Conservation (phyloP, 2,329 filamentous ascomycete species). For the Metarhizium sp. region DNA sequence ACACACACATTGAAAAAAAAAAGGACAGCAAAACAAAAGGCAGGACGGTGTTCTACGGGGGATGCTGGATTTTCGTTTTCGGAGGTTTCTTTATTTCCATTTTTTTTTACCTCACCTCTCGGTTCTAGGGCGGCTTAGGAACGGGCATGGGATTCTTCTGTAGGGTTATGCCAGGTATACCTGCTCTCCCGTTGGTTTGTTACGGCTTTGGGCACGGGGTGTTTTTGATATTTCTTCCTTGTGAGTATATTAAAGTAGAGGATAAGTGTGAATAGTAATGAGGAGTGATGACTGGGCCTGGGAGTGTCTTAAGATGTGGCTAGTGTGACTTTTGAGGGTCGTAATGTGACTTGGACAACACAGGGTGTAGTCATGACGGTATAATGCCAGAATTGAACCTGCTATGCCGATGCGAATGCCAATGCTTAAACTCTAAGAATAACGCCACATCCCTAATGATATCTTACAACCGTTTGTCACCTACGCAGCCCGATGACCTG, state of each 20-base stretch:
- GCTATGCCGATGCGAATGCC: not conserved
- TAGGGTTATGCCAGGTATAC: not conserved
- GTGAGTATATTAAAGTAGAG: not conserved
- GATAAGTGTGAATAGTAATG: constrained; percentile 6
- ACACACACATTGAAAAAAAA: not conserved
- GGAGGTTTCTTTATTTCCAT: not conserved
- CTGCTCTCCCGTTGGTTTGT: not conserved
- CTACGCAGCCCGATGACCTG: not conserved
- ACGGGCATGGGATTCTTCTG: not conserved
- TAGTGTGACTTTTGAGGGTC: not conserved
- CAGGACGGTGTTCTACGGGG: not conserved
- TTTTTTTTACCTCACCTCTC: constrained; percentile 2
- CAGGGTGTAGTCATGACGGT: not conserved
- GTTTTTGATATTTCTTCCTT: constrained; percentile 5
- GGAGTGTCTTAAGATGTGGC: not conserved
- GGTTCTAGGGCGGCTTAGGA: constrained; percentile 2
- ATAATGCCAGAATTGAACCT: not conserved
- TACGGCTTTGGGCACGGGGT: constrained; percentile 1
- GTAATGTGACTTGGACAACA: too few species aligned
- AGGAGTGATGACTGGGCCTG: not conserved
- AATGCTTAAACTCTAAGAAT: too few species aligned
- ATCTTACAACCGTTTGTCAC: too few species aligned
- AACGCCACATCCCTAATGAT: too few species aligned
- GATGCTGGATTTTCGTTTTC: not conserved
- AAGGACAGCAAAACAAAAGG: not conserved